Percentiles rank a stretch among this genome's conserved stretches.
phyloP scores from a whole-genome alignment of 495 filamentous ascomycete genomes.

The Tuber melanosporum region DNA sequence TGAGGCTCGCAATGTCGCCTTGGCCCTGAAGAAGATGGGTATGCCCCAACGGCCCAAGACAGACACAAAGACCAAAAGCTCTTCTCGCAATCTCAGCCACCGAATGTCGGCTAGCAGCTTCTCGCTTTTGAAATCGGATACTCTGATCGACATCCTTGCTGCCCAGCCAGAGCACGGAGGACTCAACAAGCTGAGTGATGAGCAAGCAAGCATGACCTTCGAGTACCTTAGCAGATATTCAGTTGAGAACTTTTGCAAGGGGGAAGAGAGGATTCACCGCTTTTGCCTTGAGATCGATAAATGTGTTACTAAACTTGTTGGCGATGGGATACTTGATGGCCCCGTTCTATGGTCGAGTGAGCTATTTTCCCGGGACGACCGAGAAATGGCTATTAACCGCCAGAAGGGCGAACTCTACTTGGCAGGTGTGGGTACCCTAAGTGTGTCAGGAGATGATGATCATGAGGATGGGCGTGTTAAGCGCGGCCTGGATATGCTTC shows the following conservation, averaged over 20 bases:
- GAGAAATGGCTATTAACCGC: slow-evolving; percentile 62
- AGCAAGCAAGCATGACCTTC: slow-evolving; percentile 78
- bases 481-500: slow-evolving; percentile 38
- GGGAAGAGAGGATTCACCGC: slow-evolving; percentile 90
- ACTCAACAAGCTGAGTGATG: slow-evolving; percentile 90
- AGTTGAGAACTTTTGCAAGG: slow-evolving; percentile 90
- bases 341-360: slow-evolving; percentile 92
- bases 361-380: slow-evolving; percentile 72
- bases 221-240: slow-evolving; percentile 76
- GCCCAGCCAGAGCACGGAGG: slow-evolving; percentile 78
- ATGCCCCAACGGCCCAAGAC: slow-evolving; percentile 53
- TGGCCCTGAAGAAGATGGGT: slow-evolving; percentile 91
- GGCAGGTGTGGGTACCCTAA: slow-evolving; percentile 49
- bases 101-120: slow-evolving; percentile 59
- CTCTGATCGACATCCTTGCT: slow-evolving; percentile 80
- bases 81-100: slow-evolving; percentile 45
- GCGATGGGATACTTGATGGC: slow-evolving; percentile 76
- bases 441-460: slow-evolving; percentile 48
- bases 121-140: slow-evolving; percentile 74
- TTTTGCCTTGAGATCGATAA: slow-evolving; percentile 87
- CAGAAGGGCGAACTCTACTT: slow-evolving; percentile 51
- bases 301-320: slow-evolving; percentile 79
- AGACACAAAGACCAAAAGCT: slow-evolving; percentile 49
- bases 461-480: slow-evolving; percentile 43
- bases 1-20: slow-evolving; percentile 76